Percentiles rank a stretch among this genome's conserved stretches.
Conservation (phyloP, 1,284 basidiomycete species). For the Cryptococcus sp. region DNA sequence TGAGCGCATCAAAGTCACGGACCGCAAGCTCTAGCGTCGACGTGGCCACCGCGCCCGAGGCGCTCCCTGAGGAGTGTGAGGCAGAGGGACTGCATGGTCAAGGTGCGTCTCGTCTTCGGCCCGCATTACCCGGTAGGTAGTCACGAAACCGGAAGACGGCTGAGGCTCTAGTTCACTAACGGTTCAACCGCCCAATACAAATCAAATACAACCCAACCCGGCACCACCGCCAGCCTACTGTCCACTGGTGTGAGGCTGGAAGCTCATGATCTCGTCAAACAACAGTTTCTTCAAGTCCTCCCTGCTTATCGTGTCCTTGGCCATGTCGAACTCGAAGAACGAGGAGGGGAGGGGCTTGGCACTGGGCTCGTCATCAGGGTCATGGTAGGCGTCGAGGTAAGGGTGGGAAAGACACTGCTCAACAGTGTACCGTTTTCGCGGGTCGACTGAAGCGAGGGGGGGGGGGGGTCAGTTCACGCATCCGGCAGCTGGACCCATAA, state of each 20-base stretch:
- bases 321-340: conserved; percentile 92
- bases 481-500: background rate
- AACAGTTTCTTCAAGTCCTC: conserved; percentile 64
- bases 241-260: conserved; percentile 36
- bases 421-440: conserved; percentile 86
- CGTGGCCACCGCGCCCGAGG: too few relatives aligned
- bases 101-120: too few relatives aligned
- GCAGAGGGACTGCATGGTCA: too few relatives aligned
- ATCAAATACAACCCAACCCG: too few relatives aligned
- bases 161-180: too few relatives aligned
- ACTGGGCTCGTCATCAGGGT: conserved; percentile 87
- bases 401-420: conserved; percentile 87
- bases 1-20: too few relatives aligned
- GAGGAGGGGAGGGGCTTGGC: conserved; percentile 83
- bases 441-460: conserved; percentile 62
- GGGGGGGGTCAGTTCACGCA: conserved; percentile 1
- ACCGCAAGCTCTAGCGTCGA: too few relatives aligned
- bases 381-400: conserved; percentile 81
- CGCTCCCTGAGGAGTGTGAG: too few relatives aligned
- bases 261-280: conserved; percentile 74
- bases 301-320: conserved; percentile 88
- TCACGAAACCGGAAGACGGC: too few relatives aligned
- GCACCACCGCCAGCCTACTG: background rate
- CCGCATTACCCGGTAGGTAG: too few relatives aligned
- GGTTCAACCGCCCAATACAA: too few relatives aligned